These are phyloP conservation scores for Tanacetum coccineum DNA, from an alignment of 129 eudicot species.

Conservation along the genomic window DNA sequence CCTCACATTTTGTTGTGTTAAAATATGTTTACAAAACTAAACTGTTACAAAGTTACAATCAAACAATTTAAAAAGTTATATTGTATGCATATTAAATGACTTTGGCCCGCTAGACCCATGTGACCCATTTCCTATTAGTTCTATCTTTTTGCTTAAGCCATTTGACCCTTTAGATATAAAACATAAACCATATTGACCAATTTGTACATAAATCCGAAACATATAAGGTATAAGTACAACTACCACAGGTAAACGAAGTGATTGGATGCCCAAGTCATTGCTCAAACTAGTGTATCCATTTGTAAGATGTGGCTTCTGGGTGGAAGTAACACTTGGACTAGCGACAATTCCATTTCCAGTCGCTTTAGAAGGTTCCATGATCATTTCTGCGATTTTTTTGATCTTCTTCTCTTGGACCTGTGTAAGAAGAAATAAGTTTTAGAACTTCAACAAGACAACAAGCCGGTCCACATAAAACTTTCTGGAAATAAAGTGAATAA, in stretches of 20 bases:
- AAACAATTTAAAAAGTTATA: background rate
- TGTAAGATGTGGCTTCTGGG: slow-evolving; percentile 48
- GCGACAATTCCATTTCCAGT: slow-evolving; percentile 65
- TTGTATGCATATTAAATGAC: background rate
- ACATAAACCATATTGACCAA: background rate
- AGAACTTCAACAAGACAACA: slow-evolving; percentile 9
- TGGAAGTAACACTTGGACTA: slow-evolving; percentile 56
- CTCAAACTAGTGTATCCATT: slow-evolving; percentile 38
- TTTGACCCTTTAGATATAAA: background rate
- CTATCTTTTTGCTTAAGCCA: background rate
- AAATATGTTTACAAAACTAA: background rate
- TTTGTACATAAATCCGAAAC: background rate
- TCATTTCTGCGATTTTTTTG: slow-evolving; percentile 78
- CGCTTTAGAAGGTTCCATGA: slow-evolving; percentile 60
- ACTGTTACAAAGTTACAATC: background rate
- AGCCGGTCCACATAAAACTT: background rate
- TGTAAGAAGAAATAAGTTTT: background rate
- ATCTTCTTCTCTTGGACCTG: slow-evolving; percentile 97
- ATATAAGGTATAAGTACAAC: slow-evolving; percentile 50
- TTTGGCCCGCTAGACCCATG: slow-evolving; percentile 2
- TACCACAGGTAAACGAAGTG: slow-evolving; percentile 95
- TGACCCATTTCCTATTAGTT: slow-evolving; percentile 3
- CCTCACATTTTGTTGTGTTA: background rate
- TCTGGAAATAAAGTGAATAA: slow-evolving; percentile 4
- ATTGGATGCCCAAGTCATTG: slow-evolving; percentile 41